Base-by-base conservation (phyloP, 139 green algal genomes). In the Mychonastes homosphaera region DNA sequence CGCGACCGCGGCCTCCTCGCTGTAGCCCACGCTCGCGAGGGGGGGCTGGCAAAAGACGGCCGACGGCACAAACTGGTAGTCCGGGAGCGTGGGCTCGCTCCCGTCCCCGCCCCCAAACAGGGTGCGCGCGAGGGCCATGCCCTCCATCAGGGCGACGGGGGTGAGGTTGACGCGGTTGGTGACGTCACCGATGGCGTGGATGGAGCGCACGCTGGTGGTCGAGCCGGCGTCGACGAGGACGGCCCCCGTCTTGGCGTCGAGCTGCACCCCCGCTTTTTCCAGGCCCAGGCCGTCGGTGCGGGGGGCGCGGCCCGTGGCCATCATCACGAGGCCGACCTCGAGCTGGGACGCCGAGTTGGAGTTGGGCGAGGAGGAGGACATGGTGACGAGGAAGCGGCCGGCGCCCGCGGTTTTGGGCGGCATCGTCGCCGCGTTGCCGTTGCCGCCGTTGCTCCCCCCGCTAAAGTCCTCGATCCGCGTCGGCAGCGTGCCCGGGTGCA, bases 171-270 rank as follows among this genome's bases (percentile, higher is more conserved):
- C 78, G 30, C 89, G 67, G 73, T 94, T 76, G 27, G 88, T 96
- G 29, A 94, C 82, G 72, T 97, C 89, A 23, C 89, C 89, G 10
- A 96, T 74, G n/a, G 90, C 88, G 67, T 76, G 96, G 43, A 97
- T 84, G 63, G 64, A 75, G 5, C 65, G 62, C 40, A 88, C 77
- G 50, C 53, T 88, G 15, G 86, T 96, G 33, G 73, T 67, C n/a
- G 71, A 84, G 71, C 82, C 84, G 38, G 90, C 65, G 63, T 95
- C 78, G 58, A 96, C 82, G 53, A 67, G 51, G 50, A 97, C 74
- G 8, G 80, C 83, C 2, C 73, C 75, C 3, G n/a, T n/a, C n/a
- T 46, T 74, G 9, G 62, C 38, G 30, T 77, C 65, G 27, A 77
- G 48, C 33, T 52, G 4, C 26, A 79, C 62, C 5, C 72, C 72